Base-by-base conservation (phyloP, 805 yeast genomes). In the Grigorovia transvaalensis region DNA sequence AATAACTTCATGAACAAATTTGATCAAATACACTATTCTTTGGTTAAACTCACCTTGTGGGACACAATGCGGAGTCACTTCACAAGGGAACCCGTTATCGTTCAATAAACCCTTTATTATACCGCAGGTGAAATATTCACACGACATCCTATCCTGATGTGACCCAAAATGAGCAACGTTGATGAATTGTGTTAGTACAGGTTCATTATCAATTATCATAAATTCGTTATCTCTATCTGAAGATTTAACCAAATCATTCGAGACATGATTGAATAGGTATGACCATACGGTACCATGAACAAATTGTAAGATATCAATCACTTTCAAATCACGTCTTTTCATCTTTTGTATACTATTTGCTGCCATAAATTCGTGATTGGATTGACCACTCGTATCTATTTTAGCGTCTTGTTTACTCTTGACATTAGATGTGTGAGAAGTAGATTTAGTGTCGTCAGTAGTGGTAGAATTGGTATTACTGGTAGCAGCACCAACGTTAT, bases 91-190 rank as follows among this genome's bases (percentile, higher is more conserved):
- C 51, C 80, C 81, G 2, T 86, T 74, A 7, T 82, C 74, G 57
- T 84, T 86, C 54, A 88, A 71, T 2, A 88, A 82, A 1, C 95
- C 95, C 63, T 87, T 91, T 29, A 88, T 75, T n/a, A 88, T 76
- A 1, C 96, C 96, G 11, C 95, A 95, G 1, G 83, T 78, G 61
- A 85, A 86, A 4, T 91, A 88, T 17, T 86, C 84, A 65, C 95
- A 85, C n/a, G 85, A 81, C 61, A 81, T 78, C 54, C 85, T 90
- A 15, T 38, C 49, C 15, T 38, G 23, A 40, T 38, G 46, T 29
- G 40, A 38, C 8, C 41, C 44, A 41, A 33, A 48, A 55, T 78
- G 78, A 1, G 93, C 89, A 2, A 83, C 79, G 40, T 84, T 77
- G 11, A 88, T 79, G 61, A 76, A 88, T 59, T 78, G 79, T 19